Evolutionary conservation across 1,284 basidiomycete species (phyloP), one percentile per base, ranked within the genome.

Genomic region (Ganoderma boninense): DNA sequence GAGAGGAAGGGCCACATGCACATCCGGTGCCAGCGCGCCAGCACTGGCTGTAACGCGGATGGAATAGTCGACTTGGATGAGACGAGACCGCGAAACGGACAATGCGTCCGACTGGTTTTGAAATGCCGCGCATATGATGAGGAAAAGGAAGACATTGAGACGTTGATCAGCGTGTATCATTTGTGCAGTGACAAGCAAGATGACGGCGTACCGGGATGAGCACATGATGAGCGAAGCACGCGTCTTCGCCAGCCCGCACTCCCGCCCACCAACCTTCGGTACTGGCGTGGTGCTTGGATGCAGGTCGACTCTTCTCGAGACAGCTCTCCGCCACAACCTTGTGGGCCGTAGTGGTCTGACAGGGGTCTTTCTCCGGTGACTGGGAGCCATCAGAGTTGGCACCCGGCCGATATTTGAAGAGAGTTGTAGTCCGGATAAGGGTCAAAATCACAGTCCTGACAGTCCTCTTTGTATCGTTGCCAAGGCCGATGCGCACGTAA

Each of bases 181-280:
- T 49, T 2, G 26, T n/a, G 13, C n/a, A 26, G 23, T 26, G 49
- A 26, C n/a, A 26, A 26, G n/a, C n/a, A 23, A 43, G 4, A 54
- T 43, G 26, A 38, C 16, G 14, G 82, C 92, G 82, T 79, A 97
- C 95, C 23, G 96, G 95, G 54, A 97, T 80, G 7, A 88, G 79
- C 13, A 95, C 85, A 60, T 84, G 87, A 82, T 92, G 88, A 64
- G 87, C 84, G 79, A 93, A 90, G 70, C 89, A 87, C 66, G 87
- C 79, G 2, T 84, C 83, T 73, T 92, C 89, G 0, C 90, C 89
- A 6, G 92, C 83, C 23, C 85, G 83, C 7, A 97, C 89, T 10
- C 95, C 95, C 2, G 90, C 86, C 95, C 95, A 97, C 92, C 94
- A 96, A 0, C 95, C 94, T 77, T 91, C 92, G 5, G 93, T 92